phyloP scores from a whole-genome alignment of 805 yeast genomes.

The Trichomonascus vanleenenianus region DNA sequence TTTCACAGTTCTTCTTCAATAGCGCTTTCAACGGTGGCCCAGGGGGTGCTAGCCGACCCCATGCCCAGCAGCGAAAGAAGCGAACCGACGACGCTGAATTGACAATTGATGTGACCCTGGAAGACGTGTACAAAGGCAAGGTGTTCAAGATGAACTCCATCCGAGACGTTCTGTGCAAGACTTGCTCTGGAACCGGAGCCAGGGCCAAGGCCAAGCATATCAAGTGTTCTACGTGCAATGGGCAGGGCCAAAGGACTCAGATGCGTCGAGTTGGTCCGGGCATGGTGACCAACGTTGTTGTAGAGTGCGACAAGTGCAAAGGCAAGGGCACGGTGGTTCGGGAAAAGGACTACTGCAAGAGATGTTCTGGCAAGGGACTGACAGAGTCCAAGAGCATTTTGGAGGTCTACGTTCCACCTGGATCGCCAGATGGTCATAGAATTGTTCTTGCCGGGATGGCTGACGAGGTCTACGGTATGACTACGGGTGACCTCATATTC shows the following conservation, averaged over 20 bases:
- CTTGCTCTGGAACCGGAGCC: constrained; percentile 74
- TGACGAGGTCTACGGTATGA: constrained; percentile 64
- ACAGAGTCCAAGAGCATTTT: constrained; percentile 60
- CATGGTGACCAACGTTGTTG: constrained; percentile 52
- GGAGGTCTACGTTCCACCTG: constrained; percentile 71
- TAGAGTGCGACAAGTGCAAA: constrained; percentile 58
- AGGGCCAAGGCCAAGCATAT: constrained; percentile 47
- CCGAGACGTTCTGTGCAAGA: constrained; percentile 62
- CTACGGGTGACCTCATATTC: constrained; percentile 72
- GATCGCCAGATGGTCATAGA: constrained; percentile 54
- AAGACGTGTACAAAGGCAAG: constrained; percentile 75
- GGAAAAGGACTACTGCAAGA: constrained; percentile 66
- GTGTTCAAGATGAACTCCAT: constrained; percentile 64
- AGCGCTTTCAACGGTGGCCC: constrained; percentile 5
- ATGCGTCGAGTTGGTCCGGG: constrained; percentile 68
- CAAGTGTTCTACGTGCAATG: constrained; percentile 62
- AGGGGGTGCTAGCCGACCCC: too few species aligned
- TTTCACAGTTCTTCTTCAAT: constrained; percentile 28
- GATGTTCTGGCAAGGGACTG: constrained; percentile 59
- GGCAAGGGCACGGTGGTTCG: constrained; percentile 59
- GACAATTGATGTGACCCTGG: constrained; percentile 55
- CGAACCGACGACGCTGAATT: constrained; percentile 62
- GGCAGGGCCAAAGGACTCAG: constrained; percentile 56
- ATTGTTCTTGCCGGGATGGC: constrained; percentile 61
- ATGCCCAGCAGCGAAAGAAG: constrained; percentile 8